Evolutionary conservation across 306 rosid species (phyloP), one percentile per base, ranked within the genome.

Genomic region (Quercus rubra): DNA sequence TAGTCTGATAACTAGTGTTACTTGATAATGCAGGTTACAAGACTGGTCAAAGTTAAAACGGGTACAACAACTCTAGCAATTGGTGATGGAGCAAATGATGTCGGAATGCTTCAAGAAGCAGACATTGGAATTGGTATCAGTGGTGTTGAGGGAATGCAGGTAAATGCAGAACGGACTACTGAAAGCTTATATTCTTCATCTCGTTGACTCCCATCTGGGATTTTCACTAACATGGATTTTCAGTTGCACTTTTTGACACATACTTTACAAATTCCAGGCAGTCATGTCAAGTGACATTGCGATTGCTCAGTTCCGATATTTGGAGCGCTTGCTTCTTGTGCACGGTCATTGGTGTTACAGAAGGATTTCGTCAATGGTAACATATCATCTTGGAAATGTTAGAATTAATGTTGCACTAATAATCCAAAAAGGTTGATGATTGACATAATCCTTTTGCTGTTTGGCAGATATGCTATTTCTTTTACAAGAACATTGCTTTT

Each of bases 311-410:
- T 96, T 96, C 79, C 91, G 96, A 38, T 96, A 77, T 77, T 83
- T 96, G 77, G 99, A 96, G 77, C 92, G 98, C 83, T 86, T 96
- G 73, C 96, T 96, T 78, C 99, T 96, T 56, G 98, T 93, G 66
- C 99, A 96, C 70, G 99, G 99, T 51, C 99, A 96, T 86, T 96
- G 99, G 99, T 96, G 99, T 83, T 93, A 96, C 89, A 91, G 96
- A 86, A 93, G 99, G 79, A 96, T 96, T 83, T 90, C 99, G 21
- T 85, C 98, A 64, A 96, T 93, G 99, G 99, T 96, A 87, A 87
- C 17, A 12, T 49, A 49, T 79, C 30, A 57, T 77, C 85, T 74
- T 78, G 70, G 70, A 62, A 15, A 74, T 25, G 38, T 55, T 28
- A 15, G 33, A 46, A 7, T 23, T 58, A 20, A 58, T 58, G 54